Percentiles rank a stretch among this genome's conserved stretches.
phyloP scores from a whole-genome alignment of 2,329 filamentous ascomycete species.

The Aspergillus brasiliensis region DNA sequence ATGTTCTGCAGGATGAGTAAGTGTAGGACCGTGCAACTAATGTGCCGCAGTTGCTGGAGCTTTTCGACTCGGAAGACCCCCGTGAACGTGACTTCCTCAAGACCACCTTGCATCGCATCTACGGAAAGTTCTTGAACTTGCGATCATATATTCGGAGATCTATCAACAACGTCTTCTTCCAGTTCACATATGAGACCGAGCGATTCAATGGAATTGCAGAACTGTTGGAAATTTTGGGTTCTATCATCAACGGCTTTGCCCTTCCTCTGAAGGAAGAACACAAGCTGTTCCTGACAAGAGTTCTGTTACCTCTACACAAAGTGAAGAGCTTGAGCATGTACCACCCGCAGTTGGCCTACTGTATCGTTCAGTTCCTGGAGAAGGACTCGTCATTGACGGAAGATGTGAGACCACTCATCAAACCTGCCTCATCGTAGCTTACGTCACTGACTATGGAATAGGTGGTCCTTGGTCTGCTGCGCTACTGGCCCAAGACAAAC shows the following conservation, averaged over 20 bases:
- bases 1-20: not conserved
- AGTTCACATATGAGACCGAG: conserved; percentile 98
- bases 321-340: conserved; percentile 99
- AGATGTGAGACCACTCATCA: conserved; percentile 64
- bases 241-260: conserved; percentile 98
- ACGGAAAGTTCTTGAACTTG: conserved; percentile 97
- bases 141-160: conserved; percentile 96
- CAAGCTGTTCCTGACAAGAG: conserved; percentile 93
- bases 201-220: conserved; percentile 98
- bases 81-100: conserved; percentile 96
- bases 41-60: conserved; percentile 71
- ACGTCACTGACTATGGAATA: conserved; percentile 37
- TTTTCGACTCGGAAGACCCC: conserved; percentile 98
- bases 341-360: conserved; percentile 96
- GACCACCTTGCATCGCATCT: conserved; percentile 95
- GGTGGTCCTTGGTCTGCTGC: conserved; percentile 90
- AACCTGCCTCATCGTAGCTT: not conserved
- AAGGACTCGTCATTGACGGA: conserved; percentile 97
- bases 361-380: conserved; percentile 97
- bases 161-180: conserved; percentile 99
- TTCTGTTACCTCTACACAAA: conserved; percentile 92
- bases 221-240: conserved; percentile 91
- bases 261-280: conserved; percentile 97
- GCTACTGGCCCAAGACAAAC: conserved; percentile 99
- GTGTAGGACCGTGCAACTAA: conserved; percentile 12